phyloP scores from a whole-genome alignment of 2,329 filamentous ascomycete genomes.

The Clarireedia sp. region DNA sequence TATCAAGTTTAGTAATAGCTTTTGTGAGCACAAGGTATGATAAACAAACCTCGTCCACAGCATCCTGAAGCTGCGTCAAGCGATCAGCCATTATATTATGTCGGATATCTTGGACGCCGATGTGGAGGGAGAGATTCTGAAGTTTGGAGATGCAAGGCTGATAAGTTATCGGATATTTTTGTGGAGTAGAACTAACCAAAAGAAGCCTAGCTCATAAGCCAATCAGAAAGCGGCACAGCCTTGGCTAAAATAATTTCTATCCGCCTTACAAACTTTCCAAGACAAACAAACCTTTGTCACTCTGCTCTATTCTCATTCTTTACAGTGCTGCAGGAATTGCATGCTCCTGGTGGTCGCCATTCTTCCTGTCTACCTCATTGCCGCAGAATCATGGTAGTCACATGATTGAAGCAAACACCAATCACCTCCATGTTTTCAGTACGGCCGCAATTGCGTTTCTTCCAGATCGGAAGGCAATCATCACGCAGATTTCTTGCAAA shows the following conservation, averaged over 20 bases:
- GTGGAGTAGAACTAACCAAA: not conserved
- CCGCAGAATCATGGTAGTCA: not conserved
- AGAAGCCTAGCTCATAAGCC: not conserved
- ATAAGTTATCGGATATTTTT: not conserved
- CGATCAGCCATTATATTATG: constrained; percentile 56
- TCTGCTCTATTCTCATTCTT: too few relatives aligned
- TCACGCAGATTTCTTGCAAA: constrained; percentile 21
- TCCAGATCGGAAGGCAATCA: constrained; percentile 17
- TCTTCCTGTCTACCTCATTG: not conserved
- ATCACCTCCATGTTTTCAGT: constrained; percentile 16
- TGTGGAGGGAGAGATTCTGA: not conserved
- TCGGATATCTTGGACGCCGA: not conserved
- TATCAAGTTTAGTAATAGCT: constrained; percentile 28
- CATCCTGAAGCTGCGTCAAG: constrained; percentile 77
- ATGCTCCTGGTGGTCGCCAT: not conserved
- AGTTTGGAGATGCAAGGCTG: constrained; percentile 9
- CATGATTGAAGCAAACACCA: constrained; percentile 9
- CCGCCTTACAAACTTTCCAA: not conserved
- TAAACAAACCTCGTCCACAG: constrained; percentile 63
- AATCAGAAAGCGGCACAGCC: constrained; percentile 8
- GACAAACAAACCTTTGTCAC: too few relatives aligned
- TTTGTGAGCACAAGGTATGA: not conserved
- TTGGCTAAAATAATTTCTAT: not conserved
- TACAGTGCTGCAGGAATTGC: too few relatives aligned
- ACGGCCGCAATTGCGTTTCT: constrained; percentile 14